Evolutionary conservation across 2,329 filamentous ascomycete genomes (phyloP), one percentile per base, ranked within the genome.

Genomic region (Aspergillus puulaauensis): DNA sequence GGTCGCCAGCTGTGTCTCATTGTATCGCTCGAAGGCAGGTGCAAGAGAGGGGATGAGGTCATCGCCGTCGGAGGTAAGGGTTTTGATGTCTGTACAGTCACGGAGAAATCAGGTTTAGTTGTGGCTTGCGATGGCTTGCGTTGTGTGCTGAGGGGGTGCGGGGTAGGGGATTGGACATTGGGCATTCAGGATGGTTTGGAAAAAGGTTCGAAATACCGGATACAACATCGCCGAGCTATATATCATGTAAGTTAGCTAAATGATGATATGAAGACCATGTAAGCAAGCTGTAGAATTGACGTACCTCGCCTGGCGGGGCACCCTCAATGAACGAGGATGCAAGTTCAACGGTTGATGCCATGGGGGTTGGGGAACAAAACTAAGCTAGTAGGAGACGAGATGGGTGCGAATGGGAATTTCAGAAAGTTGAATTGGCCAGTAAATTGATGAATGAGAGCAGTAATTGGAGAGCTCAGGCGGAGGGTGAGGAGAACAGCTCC

Each of bases 271-370:
- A 15, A 50, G 5, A n/a, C 12, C 15, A 14, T 37, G 35, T 41
- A 39, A n/a, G 15, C 23, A 37, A 14, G 17, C 14, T 24, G 14
- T 24, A 15, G n/a, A 48, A 15, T 21, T 49, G 19, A 45, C 31
- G 46, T 85, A 96, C 93, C 89, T 99, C 95, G 81, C 95, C 95
- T 21, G 95, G 95, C 48, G 95, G 95, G 69, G 95, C 92, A 71
- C 91, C 91, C 80, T 96, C 88, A 64, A 99, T 88, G 75, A 98
- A 99, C 52, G 92, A 88, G 66, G 92, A 90, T 64, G 91, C 82
- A 56, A 87, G 86, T 60, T 85, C 82, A 62, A 85, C 65, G 19
- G 74, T 75, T n/a, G 78, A 77, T 35, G 75, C 61, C 79, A 80
- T 81, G 27, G 9, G 27, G 27, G 27, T 31, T 31, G 43, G 48